These are phyloP conservation scores for Quillaja saponaria DNA, from an alignment of 306 rosid species.

Conservation along the genomic window DNA sequence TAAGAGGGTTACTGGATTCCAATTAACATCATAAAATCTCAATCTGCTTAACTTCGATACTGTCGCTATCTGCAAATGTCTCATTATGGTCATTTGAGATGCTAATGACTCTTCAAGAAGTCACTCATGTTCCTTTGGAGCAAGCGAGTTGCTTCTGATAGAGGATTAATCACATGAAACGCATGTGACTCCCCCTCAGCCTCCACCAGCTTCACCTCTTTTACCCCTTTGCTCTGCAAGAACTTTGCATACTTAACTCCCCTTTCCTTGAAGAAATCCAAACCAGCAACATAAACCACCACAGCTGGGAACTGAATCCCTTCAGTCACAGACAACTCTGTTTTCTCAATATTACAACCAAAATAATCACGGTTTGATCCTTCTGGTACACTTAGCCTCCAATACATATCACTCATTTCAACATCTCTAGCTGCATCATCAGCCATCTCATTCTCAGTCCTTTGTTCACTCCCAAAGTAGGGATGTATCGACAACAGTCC, in stretches of 20 bases:
- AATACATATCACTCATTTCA: slow-evolving; percentile 49
- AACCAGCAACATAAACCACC: slow-evolving; percentile 72
- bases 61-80: neutral
- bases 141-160: slow-evolving; percentile 59
- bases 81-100: neutral
- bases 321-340: slow-evolving; percentile 25
- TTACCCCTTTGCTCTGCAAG: slow-evolving; percentile 49
- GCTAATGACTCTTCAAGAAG: slow-evolving; percentile 26
- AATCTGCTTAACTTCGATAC: too few species aligned
- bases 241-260: slow-evolving; percentile 73
- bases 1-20: too few species aligned
- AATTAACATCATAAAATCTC: too few species aligned
- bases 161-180: slow-evolving; percentile 55
- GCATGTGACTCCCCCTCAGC: slow-evolving; percentile 53
- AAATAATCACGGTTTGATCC: slow-evolving; percentile 50
- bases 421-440: slow-evolving; percentile 33
- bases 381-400: slow-evolving; percentile 73
- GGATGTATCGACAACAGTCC: slow-evolving; percentile 74
- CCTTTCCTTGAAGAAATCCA: slow-evolving; percentile 75
- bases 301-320: slow-evolving; percentile 61
- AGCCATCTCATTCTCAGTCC: slow-evolving; percentile 54
- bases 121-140: slow-evolving; percentile 64
- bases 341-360: slow-evolving; percentile 56
- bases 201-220: slow-evolving; percentile 60
- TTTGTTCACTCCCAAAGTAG: slow-evolving; percentile 78